A percentile compares a stretch with the other conserved stretches of the same genome.
Conservation (phyloP, 495 filamentous ascomycete genomes). For the Hyaloscypha bicolor region DNA sequence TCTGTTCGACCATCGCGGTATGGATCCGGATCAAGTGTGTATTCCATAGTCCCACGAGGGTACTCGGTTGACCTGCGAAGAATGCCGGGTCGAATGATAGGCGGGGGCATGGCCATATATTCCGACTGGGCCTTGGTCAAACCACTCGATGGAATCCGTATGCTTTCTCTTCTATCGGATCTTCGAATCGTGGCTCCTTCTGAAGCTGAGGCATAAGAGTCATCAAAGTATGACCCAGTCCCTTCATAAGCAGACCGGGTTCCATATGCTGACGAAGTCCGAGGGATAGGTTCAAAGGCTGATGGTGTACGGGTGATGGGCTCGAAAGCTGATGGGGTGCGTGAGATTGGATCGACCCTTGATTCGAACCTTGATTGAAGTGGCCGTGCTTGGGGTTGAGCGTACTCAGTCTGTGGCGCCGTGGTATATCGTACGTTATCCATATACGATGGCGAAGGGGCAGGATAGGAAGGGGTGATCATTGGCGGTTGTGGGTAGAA, state of each 20-base stretch:
- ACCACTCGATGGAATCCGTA: conserved; percentile 18
- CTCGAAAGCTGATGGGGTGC: conserved; percentile 16
- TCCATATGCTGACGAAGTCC: conserved; percentile 28
- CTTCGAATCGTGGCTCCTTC: conserved; percentile 13
- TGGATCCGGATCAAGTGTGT: conserved; percentile 10
- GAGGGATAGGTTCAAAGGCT: conserved; percentile 16
- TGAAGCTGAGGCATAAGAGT: conserved; percentile 25
- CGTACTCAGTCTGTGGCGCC: conserved; percentile 8
- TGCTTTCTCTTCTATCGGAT: conserved; percentile 17
- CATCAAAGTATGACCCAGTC: conserved; percentile 21
- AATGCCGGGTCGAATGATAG: conserved; percentile 19
- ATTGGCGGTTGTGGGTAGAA: conserved; percentile 10
- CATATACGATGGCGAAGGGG: conserved; percentile 13
- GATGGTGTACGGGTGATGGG: background rate
- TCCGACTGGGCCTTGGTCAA: conserved; percentile 17
- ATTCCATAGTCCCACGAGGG: conserved; percentile 13
- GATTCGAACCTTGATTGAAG: conserved; percentile 1
- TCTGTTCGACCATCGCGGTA: conserved; percentile 7
- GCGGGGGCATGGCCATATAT: conserved; percentile 24
- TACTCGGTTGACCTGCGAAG: conserved; percentile 22
- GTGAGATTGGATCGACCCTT: conserved; percentile 17
- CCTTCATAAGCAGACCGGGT: conserved; percentile 5
- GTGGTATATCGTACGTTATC: conserved; percentile 11
- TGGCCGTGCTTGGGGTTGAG: background rate
- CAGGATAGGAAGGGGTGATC: conserved; percentile 23